Evolutionary conservation across 768 basidiomycete species (phyloP), one percentile per base, ranked within the genome.

Genomic region (Rhodotorula babjevae): DNA sequence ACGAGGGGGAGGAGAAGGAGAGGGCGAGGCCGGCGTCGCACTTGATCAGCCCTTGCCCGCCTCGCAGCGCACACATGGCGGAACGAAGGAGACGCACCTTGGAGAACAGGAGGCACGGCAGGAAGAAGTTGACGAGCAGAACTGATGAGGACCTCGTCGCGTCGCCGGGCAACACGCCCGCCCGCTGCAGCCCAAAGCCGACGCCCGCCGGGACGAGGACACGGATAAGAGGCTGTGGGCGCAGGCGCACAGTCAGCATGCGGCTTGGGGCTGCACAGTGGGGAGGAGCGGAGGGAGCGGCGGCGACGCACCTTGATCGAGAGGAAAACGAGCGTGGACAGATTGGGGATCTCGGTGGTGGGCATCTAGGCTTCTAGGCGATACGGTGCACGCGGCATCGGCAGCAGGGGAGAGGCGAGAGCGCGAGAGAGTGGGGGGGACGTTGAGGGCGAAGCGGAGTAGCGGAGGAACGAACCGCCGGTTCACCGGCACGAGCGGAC

Each of bases 41-140:
- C n/a, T n/a, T n/a, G n/a, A n/a, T n/a, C n/a, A n/a, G n/a, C n/a
- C n/a, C n/a, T n/a, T n/a, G n/a, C n/a, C n/a, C n/a, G n/a, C n/a
- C n/a, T n/a, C n/a, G n/a, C n/a, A n/a, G n/a, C n/a, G n/a, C n/a
- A n/a, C n/a, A n/a, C n/a, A n/a, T n/a, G n/a, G n/a, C n/a, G n/a
- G n/a, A n/a, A n/a, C n/a, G n/a, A n/a, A 11, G 50, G 10, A 4
- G 18, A 11, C 59, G 27, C n/a, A 61, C 52, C 64, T 76, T 76
- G 40, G 63, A 49, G 63, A 73, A 76, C 2, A 76, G 52, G 3
- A 76, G 61, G 19, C 52, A 63, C 0, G 75, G 75, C 15, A 76
- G 59, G 5, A 71, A 62, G 18, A 67, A 59, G 36, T 60, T 65
- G 42, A 67, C n/a, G 50, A 62, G 56, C 2, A 63, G 31, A 18